Evolutionary conservation across 2,329 filamentous ascomycete genomes (phyloP).

Genomic region (Paramyrothecium roridum): DNA sequence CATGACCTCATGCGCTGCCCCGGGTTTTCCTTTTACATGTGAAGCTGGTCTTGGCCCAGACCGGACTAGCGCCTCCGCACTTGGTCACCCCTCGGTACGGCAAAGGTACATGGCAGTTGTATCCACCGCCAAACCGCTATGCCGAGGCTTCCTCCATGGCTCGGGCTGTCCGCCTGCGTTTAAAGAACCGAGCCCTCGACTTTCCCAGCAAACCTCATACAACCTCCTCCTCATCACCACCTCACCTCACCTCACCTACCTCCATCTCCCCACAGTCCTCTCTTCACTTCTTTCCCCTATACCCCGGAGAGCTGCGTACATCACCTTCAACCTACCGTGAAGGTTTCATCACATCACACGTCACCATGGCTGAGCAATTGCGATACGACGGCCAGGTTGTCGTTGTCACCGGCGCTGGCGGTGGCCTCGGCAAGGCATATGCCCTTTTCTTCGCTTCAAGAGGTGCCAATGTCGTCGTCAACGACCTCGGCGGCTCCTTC

Average conservation of each 20-base stretch:
- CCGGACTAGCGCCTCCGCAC: constrained; percentile 19
- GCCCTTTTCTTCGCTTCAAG: constrained; percentile 88
- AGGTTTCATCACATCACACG: constrained; percentile 6
- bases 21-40: constrained; percentile 18
- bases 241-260: not conserved
- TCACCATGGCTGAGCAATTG: constrained; percentile 62
- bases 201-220: constrained; percentile 5
- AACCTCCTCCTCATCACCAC: constrained; percentile 10
- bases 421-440: constrained; percentile 76
- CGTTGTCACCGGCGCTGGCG: constrained; percentile 78
- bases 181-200: constrained; percentile 17
- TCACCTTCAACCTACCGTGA: not conserved
- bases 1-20: constrained; percentile 20
- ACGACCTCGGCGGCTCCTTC: constrained; percentile 90
- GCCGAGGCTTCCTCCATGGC: constrained; percentile 23
- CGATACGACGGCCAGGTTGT: constrained; percentile 83
- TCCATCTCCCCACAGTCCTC: constrained; percentile 1
- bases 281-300: constrained; percentile 3
- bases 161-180: constrained; percentile 9
- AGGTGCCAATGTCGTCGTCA: constrained; percentile 93
- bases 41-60: constrained; percentile 16
- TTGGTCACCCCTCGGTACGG: constrained; percentile 22
- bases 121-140: constrained; percentile 14
- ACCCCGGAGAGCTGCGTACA: constrained; percentile 1
- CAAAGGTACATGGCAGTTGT: not conserved